Conservation (phyloP, 1,284 basidiomycete genomes). For the Cryptococcus sp. region DNA sequence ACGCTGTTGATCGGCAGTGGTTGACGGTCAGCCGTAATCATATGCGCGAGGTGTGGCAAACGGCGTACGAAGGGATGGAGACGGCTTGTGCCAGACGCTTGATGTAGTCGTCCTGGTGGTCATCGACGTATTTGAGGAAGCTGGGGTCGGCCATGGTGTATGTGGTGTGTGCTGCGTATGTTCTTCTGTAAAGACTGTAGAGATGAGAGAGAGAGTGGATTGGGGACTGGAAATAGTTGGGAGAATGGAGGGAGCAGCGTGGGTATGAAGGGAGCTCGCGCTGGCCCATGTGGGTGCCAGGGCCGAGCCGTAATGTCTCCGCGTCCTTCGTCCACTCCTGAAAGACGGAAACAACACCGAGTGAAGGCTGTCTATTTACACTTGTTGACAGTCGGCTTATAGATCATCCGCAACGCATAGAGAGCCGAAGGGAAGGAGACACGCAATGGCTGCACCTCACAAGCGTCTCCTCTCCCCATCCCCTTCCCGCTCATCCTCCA, state of each 20-base stretch:
- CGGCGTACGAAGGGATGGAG: conserved; percentile 73
- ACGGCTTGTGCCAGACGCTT: conserved; percentile 76
- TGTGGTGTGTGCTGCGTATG: conserved; percentile 6
- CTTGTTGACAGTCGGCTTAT: background rate
- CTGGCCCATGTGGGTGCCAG: background rate
- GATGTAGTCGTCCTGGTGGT: conserved; percentile 70
- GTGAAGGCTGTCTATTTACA: no score
- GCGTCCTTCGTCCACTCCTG: background rate
- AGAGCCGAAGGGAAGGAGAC: background rate
- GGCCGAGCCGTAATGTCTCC: background rate
- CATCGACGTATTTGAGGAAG: conserved; percentile 64
- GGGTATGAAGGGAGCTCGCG: background rate
- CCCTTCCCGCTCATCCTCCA: conserved; percentile 19
- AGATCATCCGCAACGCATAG: background rate
- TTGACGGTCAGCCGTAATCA: conserved; percentile 4
- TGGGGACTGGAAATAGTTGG: no score
- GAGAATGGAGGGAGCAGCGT: no score
- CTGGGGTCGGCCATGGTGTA: conserved; percentile 49
- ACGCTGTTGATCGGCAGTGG: conserved; percentile 32
- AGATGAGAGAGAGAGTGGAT: background rate
- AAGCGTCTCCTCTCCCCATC: conserved; percentile 10
- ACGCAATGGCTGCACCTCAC: background rate
- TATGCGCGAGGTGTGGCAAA: background rate
- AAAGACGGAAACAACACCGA: conserved; percentile 4
- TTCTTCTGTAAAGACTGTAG: no score